These are phyloP conservation scores for Amanita jacksonii DNA, from an alignment of 768 basidiomycete species.

Conservation along the genomic window DNA sequence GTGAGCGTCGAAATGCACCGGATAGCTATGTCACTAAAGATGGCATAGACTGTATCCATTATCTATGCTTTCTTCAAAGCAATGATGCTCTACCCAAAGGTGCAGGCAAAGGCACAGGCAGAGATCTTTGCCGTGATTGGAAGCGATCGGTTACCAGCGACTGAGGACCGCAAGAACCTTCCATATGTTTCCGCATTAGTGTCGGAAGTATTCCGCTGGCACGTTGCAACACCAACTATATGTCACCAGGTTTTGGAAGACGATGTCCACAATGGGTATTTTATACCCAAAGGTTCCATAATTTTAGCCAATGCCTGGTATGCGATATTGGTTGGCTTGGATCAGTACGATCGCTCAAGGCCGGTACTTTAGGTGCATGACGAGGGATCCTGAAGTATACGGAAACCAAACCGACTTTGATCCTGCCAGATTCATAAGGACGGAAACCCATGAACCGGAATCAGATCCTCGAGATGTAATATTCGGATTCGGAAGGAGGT, in stretches of 20 bases:
- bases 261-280: too few relatives aligned
- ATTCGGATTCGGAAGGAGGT: conserved; percentile 46
- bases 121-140: conserved; percentile 35
- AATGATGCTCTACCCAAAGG: conserved; percentile 28
- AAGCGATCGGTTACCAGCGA: conserved; percentile 27
- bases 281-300: conserved; percentile 31
- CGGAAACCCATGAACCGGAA: conserved; percentile 25
- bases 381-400: conserved; percentile 34
- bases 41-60: conserved; percentile 27
- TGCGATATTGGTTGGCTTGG: neutral
- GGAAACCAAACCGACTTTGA: conserved; percentile 37
- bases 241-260: conserved; percentile 36
- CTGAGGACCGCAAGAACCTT: conserved; percentile 28
- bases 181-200: conserved; percentile 32
- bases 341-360: neutral
- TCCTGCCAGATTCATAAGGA: conserved; percentile 37
- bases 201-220: conserved; percentile 29
- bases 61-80: conserved; percentile 31
- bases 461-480: conserved; percentile 41
- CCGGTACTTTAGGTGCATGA: conserved; percentile 30
- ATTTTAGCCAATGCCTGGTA: conserved; percentile 27
- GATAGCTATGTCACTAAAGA: neutral
- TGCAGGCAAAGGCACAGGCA: conserved; percentile 27
- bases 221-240: conserved; percentile 22
- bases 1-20: neutral